Conservation (phyloP, 208 protist species). For the Endotrypanum monterogeii region DNA sequence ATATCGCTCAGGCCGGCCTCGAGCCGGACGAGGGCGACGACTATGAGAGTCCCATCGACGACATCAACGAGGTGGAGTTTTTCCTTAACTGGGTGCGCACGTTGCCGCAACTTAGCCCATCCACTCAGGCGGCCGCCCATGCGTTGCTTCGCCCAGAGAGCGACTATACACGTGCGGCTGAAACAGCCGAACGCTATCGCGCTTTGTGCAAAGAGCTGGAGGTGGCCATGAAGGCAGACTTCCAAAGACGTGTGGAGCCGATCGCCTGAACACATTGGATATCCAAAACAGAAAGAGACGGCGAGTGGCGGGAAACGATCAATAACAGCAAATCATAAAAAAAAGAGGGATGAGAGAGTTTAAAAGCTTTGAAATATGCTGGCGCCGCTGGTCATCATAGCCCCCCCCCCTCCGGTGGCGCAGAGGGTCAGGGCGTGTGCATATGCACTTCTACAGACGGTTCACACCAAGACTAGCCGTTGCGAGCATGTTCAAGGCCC, state of each 20-base stretch:
- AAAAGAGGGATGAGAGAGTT: background rate
- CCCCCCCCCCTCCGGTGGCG: background rate
- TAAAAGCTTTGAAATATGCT: background rate
- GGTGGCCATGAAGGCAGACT: slow-evolving; percentile 54
- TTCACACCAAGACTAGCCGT: too few relatives aligned
- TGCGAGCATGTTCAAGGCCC: too few relatives aligned
- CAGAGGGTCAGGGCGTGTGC: too few relatives aligned
- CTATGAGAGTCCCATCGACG: slow-evolving; percentile 88
- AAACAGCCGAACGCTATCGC: slow-evolving; percentile 53
- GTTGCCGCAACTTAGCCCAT: slow-evolving; percentile 18
- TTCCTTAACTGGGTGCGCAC: slow-evolving; percentile 42
- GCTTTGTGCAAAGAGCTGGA: slow-evolving; percentile 59
- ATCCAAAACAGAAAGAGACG: background rate
- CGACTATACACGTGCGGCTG: slow-evolving; percentile 47
- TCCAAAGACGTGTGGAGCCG: slow-evolving; percentile 30
- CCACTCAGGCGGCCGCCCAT: slow-evolving; percentile 25
- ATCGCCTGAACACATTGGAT: slow-evolving; percentile 7
- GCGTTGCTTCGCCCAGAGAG: slow-evolving; percentile 33
- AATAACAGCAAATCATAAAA: background rate
- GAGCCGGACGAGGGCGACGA: slow-evolving; percentile 78
- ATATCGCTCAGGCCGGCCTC: slow-evolving; percentile 24
- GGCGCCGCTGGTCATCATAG: too few relatives aligned
- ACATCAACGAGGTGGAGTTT: slow-evolving; percentile 79
- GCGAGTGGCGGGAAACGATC: background rate
- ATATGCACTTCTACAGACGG: too few relatives aligned